These are phyloP conservation scores for Ceratobasidium sp. DNA, from an alignment of 1,284 basidiomycete species.

Conservation along the genomic window DNA sequence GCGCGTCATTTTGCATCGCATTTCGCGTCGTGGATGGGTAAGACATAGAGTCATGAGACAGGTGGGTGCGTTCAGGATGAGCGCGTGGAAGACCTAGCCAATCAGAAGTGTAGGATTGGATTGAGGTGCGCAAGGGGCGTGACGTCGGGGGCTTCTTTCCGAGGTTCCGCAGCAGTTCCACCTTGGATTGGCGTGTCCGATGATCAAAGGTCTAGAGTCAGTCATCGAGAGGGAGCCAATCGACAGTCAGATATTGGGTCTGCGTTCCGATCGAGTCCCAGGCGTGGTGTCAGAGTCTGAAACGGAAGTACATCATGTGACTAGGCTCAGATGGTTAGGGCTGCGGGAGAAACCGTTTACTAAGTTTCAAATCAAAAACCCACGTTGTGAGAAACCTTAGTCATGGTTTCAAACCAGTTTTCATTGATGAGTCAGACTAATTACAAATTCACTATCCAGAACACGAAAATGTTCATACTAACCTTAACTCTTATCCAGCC, in stretches of 20 bases:
- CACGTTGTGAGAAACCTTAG: no score
- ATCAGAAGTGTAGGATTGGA: constrained; percentile 3
- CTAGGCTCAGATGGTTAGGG: background rate
- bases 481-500: no score
- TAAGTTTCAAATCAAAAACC: no score
- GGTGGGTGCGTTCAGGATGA: no score
- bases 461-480: no score
- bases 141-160: background rate
- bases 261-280: background rate
- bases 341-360: no score
- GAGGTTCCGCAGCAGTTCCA: constrained; percentile 13
- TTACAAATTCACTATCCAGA: no score
- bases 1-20: background rate
- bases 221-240: background rate
- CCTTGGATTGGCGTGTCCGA: background rate
- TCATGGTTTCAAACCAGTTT: no score
- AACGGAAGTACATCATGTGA: background rate
- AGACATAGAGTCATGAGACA: background rate
- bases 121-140: background rate
- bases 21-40: background rate
- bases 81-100: background rate
- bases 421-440: no score
- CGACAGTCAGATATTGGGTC: background rate
- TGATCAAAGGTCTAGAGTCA: background rate
- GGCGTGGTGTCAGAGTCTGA: background rate